These are phyloP conservation scores for Globisporangium orthogonon DNA, from an alignment of 352 stramenopile species.

Conservation along the genomic window DNA sequence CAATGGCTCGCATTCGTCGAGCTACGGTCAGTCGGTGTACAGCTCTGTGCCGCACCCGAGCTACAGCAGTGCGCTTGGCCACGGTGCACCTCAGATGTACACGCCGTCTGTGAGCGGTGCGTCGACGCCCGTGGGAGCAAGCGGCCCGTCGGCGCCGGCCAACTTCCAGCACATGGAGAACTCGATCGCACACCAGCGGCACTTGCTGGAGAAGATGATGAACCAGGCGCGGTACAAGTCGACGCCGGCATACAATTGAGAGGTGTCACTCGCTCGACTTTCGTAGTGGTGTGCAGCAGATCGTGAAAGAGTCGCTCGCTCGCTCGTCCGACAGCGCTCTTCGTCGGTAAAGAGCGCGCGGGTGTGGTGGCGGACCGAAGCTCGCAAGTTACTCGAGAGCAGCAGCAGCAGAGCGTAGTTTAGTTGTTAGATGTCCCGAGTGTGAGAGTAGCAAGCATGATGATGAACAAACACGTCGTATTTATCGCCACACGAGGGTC, in stretches of 20 bases:
- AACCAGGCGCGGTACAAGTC: slow-evolving; percentile 33
- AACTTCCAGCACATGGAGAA: slow-evolving; percentile 41
- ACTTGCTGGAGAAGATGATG: slow-evolving; percentile 63
- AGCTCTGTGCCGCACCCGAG: not conserved
- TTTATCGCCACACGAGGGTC: no score
- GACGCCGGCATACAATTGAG: slow-evolving; percentile 4
- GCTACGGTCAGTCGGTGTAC: not conserved
- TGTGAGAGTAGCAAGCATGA: not conserved
- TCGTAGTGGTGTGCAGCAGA: not conserved
- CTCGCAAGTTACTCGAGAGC: no score
- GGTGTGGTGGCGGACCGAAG: not conserved
- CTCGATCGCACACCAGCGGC: slow-evolving; percentile 58
- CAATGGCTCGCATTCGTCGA: not conserved
- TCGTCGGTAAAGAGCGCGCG: not conserved
- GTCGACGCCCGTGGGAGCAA: not conserved
- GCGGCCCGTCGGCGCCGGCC: slow-evolving; percentile 5
- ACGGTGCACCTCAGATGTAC: slow-evolving; percentile 4
- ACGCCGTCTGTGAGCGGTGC: not conserved
- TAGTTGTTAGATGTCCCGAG: slow-evolving; percentile 1
- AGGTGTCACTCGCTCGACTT: no score
- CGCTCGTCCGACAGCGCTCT: not conserved
- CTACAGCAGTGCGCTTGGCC: not conserved
- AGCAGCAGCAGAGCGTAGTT: not conserved
- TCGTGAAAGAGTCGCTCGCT: not conserved
- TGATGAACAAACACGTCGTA: not conserved